Evolutionary conservation across 805 yeast genomes (phyloP).

Genomic region (Saccharomycopsis malanga): DNA sequence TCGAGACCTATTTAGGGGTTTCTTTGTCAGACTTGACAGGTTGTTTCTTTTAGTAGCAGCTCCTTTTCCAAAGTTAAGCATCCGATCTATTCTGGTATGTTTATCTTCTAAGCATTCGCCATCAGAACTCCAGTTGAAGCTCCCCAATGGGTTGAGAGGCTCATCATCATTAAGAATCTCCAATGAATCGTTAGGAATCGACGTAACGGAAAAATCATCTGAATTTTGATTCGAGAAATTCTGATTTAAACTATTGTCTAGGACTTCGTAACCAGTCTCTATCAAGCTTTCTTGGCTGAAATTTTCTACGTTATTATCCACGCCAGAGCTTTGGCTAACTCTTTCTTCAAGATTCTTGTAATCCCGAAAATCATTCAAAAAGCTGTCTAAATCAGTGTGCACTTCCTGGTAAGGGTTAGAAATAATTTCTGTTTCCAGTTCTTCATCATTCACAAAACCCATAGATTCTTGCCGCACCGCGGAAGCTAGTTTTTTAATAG

Average conservation of each 20-base stretch:
- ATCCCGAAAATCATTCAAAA: neutral
- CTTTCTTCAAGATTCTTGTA: neutral
- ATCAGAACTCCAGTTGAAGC: neutral
- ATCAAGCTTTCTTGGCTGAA: neutral
- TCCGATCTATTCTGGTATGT: constrained; percentile 7
- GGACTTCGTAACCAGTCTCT: constrained; percentile 1
- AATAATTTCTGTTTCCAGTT: no score
- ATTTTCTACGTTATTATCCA: neutral
- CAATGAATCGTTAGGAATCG: neutral
- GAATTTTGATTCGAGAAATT: neutral
- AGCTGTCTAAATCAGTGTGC: neutral
- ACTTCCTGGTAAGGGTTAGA: neutral
- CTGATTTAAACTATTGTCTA: no score
- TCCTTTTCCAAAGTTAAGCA: neutral
- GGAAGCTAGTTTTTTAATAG: neutral
- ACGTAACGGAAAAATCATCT: neutral
- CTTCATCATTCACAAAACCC: constrained; percentile 1
- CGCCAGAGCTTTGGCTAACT: neutral
- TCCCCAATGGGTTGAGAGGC: neutral
- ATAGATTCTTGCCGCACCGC: neutral
- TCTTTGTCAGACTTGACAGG: no score
- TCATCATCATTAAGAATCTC: constrained; percentile 2
- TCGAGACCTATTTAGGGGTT: neutral
- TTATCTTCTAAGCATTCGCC: constrained; percentile 13
- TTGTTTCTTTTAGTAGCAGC: neutral